Evolutionary conservation across 176 grass and related monocot species (phyloP).

Genomic region (Hordeum vulgare): DNA sequence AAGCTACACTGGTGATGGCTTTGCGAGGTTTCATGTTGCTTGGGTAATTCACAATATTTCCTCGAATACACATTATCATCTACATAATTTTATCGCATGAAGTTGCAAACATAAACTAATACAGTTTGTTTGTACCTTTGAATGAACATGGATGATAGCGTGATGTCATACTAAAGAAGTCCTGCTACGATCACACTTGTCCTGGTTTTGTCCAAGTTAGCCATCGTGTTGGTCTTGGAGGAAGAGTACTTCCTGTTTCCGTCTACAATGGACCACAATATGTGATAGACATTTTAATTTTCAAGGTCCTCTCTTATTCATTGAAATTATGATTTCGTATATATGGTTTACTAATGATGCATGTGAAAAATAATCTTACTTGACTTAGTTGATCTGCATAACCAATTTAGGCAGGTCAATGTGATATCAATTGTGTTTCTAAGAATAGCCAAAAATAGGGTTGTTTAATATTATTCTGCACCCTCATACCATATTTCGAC

Average conservation of each 20-base stretch:
- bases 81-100: neutral
- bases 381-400: no score
- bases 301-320: slow-evolving; percentile 1
- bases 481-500: no score
- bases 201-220: slow-evolving; percentile 35
- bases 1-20: neutral
- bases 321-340: no score
- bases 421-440: neutral
- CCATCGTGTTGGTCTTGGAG: slow-evolving; percentile 1
- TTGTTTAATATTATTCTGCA: no score
- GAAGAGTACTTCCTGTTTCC: slow-evolving; percentile 1
- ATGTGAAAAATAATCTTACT: no score
- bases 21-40: slow-evolving; percentile 8
- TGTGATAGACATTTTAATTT: neutral
- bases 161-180: neutral
- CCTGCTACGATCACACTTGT: neutral
- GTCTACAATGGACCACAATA: slow-evolving; percentile 6
- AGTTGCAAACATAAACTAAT: neutral
- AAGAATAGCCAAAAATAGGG: neutral
- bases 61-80: neutral
- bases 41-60: slow-evolving; percentile 10
- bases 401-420: neutral
- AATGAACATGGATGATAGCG: neutral
- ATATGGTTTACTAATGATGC: no score
- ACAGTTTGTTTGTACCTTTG: neutral